Conservation (phyloP, 116 monocot genomes). For the Cymodocea nodosa region DNA sequence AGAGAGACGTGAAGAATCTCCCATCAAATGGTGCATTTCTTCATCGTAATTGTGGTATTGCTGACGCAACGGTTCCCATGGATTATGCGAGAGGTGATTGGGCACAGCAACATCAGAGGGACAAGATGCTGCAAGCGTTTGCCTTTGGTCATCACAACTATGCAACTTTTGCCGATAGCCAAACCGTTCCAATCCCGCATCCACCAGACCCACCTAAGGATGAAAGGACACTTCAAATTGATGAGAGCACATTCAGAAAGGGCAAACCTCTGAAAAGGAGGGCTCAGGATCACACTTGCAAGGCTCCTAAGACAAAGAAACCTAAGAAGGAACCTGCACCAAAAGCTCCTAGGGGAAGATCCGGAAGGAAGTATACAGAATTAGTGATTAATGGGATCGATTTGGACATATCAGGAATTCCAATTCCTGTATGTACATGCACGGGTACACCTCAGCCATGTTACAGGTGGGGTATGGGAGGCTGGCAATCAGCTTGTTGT, state of each 20-base stretch:
- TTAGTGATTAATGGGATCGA: conserved; percentile 12
- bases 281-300: neutral
- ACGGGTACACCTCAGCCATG: conserved; percentile 10
- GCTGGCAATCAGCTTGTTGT: conserved; percentile 19
- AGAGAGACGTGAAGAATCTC: conserved; percentile 29
- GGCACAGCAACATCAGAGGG: conserved; percentile 11
- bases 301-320: conserved; percentile 1
- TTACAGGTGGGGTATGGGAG: conserved; percentile 15
- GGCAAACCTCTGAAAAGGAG: neutral
- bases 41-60: neutral
- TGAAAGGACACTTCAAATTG: neutral
- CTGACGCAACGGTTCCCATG: conserved; percentile 6
- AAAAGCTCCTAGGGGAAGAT: neutral
- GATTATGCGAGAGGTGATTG: conserved; percentile 23
- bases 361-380: neutral
- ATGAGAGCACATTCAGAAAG: conserved; percentile 1
- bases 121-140: neutral
- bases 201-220: conserved; percentile 4
- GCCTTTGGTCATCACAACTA: neutral
- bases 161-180: neutral
- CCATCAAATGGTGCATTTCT: conserved; percentile 20
- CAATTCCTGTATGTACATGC: conserved; percentile 12
- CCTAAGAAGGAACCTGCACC: neutral
- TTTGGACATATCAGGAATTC: neutral
- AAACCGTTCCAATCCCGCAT: conserved; percentile 1